Percentiles rank a stretch among this genome's conserved stretches.
phyloP scores from a whole-genome alignment of 805 yeast genomes.

The Cyberlindnera galapagoensis region DNA sequence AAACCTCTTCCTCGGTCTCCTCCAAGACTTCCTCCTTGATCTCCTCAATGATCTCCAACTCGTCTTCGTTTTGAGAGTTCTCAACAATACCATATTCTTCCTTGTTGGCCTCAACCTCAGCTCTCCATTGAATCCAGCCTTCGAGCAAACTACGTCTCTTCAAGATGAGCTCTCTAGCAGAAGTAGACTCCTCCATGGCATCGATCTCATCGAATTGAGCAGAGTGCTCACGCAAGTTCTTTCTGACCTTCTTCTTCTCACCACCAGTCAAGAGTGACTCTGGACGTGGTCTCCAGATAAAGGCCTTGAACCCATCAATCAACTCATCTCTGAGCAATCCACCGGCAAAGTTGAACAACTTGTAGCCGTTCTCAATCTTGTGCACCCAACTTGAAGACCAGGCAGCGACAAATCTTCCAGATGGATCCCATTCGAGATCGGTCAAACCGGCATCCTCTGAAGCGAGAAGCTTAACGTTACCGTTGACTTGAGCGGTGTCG shows the following conservation, averaged over 20 bases:
- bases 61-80: conserved; percentile 45
- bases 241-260: conserved; percentile 84
- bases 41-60: conserved; percentile 75
- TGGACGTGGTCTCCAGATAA: conserved; percentile 98
- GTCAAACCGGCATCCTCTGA: conserved; percentile 71
- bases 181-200: conserved; percentile 92
- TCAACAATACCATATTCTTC: conserved; percentile 39
- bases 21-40: conserved; percentile 65
- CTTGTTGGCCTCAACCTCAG: conserved; percentile 39
- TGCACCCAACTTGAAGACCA: conserved; percentile 87
- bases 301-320: conserved; percentile 78
- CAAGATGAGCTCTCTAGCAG: conserved; percentile 82
- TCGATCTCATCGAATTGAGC: conserved; percentile 93
- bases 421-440: conserved; percentile 88
- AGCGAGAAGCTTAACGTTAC: conserved; percentile 36
- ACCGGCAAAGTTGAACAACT: conserved; percentile 81
- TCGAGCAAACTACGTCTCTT: conserved; percentile 73
- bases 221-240: conserved; percentile 81
- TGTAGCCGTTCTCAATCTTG: conserved; percentile 85
- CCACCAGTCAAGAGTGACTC: conserved; percentile 63
- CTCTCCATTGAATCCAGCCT: conserved; percentile 83
- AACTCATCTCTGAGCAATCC: conserved; percentile 65
- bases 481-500: conserved; percentile 31
- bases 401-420: conserved; percentile 84
- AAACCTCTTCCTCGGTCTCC: conserved; percentile 24